Evolutionary conservation across 2,329 filamentous ascomycete species (phyloP).

Genomic region (Xylaria sp.): DNA sequence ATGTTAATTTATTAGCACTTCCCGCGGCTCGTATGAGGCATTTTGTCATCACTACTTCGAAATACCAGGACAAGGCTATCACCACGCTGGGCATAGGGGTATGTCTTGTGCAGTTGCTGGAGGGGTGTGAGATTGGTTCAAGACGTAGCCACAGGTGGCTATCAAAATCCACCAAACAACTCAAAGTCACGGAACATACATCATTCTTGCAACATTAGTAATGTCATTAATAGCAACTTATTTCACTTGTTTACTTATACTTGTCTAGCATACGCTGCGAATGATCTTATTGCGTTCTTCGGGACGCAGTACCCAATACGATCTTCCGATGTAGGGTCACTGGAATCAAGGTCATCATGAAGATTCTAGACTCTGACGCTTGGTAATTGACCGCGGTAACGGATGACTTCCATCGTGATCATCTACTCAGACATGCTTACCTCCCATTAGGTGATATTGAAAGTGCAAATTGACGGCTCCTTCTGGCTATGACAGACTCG

Average conservation of each 20-base stretch:
- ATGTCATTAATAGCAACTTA: background rate
- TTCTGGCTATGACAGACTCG: background rate
- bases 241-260: background rate
- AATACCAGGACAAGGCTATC: background rate
- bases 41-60: background rate
- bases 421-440: slow-evolving; percentile 25
- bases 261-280: background rate
- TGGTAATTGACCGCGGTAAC: background rate
- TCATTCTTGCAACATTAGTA: too few species aligned
- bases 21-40: background rate
- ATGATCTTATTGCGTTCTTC: background rate
- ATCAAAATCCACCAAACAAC: background rate
- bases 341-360: background rate
- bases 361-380: background rate
- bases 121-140: background rate
- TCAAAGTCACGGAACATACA: too few species aligned
- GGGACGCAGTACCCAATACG: background rate
- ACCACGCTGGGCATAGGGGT: background rate
- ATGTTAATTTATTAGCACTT: too few species aligned
- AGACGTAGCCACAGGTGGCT: background rate
- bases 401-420: background rate
- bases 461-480: background rate
- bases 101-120: background rate
- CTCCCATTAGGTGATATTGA: background rate
- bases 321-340: background rate